phyloP scores from a whole-genome alignment of 768 basidiomycete genomes.

The Hericium erinaceus region DNA sequence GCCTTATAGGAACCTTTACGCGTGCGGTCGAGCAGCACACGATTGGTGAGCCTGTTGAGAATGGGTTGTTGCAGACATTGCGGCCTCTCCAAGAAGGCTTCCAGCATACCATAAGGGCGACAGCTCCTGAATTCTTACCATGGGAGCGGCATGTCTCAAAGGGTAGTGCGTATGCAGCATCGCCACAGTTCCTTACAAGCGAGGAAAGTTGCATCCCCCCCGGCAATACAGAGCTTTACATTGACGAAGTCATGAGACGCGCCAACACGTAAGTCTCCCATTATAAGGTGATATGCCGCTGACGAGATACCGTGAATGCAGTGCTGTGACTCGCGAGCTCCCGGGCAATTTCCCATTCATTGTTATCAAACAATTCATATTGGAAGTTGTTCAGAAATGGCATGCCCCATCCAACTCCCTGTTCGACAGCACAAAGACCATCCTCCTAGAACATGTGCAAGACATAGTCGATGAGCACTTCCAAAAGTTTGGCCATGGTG shows the following conservation, averaged over 20 bases:
- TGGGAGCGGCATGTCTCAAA: conserved; percentile 22
- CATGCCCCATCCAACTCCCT: conserved; percentile 33
- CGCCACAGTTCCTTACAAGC: no score
- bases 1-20: conserved; percentile 34
- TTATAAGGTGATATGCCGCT: background rate
- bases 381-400: conserved; percentile 39
- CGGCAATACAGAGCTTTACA: conserved; percentile 14
- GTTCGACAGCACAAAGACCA: conserved; percentile 29
- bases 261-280: conserved; percentile 32
- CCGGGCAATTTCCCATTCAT: conserved; percentile 60
- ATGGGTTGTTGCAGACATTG: conserved; percentile 46
- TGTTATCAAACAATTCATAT: conserved; percentile 44
- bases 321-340: conserved; percentile 62
- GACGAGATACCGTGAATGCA: conserved; percentile 17
- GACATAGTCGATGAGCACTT: conserved; percentile 38
- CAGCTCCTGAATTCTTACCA: conserved; percentile 48
- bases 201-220: no score
- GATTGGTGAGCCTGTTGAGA: conserved; percentile 39
- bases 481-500: conserved; percentile 39
- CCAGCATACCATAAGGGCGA: conserved; percentile 33
- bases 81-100: conserved; percentile 38
- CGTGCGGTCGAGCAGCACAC: conserved; percentile 34
- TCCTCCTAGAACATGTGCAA: conserved; percentile 31
- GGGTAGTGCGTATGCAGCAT: background rate
- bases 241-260: conserved; percentile 38